phyloP scores from a whole-genome alignment of 2,329 filamentous ascomycete genomes.

The Botrytis medusae region DNA sequence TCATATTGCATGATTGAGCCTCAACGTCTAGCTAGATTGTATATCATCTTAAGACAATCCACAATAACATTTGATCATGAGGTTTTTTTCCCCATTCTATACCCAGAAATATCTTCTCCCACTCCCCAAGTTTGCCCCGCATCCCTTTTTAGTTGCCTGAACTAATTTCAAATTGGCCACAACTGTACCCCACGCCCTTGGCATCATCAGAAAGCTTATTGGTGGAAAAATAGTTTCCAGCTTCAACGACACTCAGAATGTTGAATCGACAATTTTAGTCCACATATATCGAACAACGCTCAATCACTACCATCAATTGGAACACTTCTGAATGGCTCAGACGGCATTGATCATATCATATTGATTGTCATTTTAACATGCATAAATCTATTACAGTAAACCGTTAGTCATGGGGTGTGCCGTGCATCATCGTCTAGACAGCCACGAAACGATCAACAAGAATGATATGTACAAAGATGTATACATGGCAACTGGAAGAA shows the following conservation, averaged over 20 bases:
- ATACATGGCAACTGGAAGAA: background rate
- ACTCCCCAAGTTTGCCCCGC: slow-evolving; percentile 11
- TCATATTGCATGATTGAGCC: background rate
- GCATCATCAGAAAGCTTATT: slow-evolving; percentile 1
- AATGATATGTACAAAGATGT: background rate
- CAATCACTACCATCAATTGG: background rate
- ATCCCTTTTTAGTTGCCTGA: background rate
- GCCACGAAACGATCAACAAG: background rate
- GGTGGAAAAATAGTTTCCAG: slow-evolving; percentile 20
- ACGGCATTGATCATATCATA: background rate
- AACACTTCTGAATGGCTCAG: background rate
- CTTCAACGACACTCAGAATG: slow-evolving; percentile 7
- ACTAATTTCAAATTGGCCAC: background rate
- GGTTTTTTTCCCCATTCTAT: background rate
- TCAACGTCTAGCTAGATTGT: background rate
- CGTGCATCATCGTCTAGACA: background rate
- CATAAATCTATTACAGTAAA: slow-evolving; percentile 5
- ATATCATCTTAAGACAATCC: background rate
- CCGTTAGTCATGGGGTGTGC: slow-evolving; percentile 10
- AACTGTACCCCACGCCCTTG: slow-evolving; percentile 19
- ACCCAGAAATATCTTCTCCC: background rate
- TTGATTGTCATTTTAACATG: slow-evolving; percentile 4
- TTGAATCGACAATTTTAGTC: background rate
- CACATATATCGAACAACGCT: background rate
- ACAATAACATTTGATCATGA: slow-evolving; percentile 2